phyloP scores from a whole-genome alignment of 192 early-diverging fungal genomes.

The Spinellus fusiger region DNA sequence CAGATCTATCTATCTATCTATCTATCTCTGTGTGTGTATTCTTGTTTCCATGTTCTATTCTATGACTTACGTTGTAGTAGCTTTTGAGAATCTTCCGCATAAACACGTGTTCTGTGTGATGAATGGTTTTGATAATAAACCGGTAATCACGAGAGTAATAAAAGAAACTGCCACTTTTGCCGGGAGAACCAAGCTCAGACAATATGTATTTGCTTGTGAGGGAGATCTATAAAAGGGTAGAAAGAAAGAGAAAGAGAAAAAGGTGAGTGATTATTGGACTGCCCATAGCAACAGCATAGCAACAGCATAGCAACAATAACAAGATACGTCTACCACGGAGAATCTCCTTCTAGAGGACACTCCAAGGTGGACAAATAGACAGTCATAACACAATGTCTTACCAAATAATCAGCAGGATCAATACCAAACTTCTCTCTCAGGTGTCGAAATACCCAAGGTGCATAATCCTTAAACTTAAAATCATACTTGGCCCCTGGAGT shows the following conservation, averaged over 20 bases:
- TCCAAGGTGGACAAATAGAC: no score
- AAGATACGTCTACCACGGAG: no score
- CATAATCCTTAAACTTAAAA: conserved; percentile 99
- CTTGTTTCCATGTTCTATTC: no score
- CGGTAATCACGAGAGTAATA: conserved; percentile 98
- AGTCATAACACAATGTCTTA: conserved; percentile 22
- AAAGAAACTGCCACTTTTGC: conserved; percentile 96
- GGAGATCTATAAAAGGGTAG: conserved; percentile 57
- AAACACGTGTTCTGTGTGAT: conserved; percentile 94
- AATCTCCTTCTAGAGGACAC: no score
- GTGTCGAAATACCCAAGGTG: conserved; percentile 96
- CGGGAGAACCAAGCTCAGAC: conserved; percentile 92
- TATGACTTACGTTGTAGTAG: conserved; percentile 61
- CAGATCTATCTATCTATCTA: no score
- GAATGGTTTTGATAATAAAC: conserved; percentile 99
- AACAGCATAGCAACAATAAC: no score
- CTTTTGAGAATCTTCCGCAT: conserved; percentile 82
- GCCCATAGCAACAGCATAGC: no score
- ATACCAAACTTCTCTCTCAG: conserved; percentile 86
- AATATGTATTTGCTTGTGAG: conserved; percentile 97
- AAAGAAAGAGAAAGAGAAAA: background rate
- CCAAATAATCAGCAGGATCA: conserved; percentile 91
- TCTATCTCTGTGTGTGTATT: no score
- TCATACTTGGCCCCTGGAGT: conserved; percentile 95
- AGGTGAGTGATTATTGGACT: background rate